Evolutionary conservation across 495 filamentous ascomycete genomes (phyloP), one percentile per base, ranked within the genome.

Genomic region (Darksidea phi): DNA sequence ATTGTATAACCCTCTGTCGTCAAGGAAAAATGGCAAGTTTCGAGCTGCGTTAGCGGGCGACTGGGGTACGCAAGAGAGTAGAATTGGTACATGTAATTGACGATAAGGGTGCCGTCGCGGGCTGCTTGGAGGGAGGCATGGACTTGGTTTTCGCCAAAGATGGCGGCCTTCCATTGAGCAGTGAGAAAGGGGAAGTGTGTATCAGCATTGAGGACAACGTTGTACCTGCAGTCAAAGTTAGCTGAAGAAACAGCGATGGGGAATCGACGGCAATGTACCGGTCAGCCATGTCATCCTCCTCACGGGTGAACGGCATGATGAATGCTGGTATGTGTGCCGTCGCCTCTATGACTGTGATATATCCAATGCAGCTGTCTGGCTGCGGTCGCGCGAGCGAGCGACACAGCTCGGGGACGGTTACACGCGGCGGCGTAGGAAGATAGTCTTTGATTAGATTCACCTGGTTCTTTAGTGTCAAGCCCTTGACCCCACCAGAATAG

Each of bases 381-480:
- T 55, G 34, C 38, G 52, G 52, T 45, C 52, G 52, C 23, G 52
- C 52, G 52, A 55, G 52, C 17, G 52, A 41, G 52, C 32, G 34
- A 5, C 15, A 55, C 25, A 55, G 18, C 52, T 41, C 52, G 3
- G 52, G 52, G 52, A 55, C 37, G 34, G 52, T 43, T 24, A 45
- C 52, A 43, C 37, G 37, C 34, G 52, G 52, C 37, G 52, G 37
- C 52, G 18, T 55, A 32, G 52, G 34, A 25, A 55, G 52, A 53
- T 53, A 55, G 52, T 55, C 52, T 55, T 42, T 57, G 54, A 57
- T 48, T 48, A 57, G 43, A 57, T 57, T 57, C 54, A 57, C 41
- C 42, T 57, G 54, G 38, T 57, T 24, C 54, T 57, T 47, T 48
- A 57, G n/a, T 37, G 54, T 50, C 28, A 59, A 38, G 28, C 46